A percentile compares a stretch with the other conserved stretches of the same genome.
phyloP scores from a whole-genome alignment of 345 rosid species.

The Eucalyptus fibrosa region DNA sequence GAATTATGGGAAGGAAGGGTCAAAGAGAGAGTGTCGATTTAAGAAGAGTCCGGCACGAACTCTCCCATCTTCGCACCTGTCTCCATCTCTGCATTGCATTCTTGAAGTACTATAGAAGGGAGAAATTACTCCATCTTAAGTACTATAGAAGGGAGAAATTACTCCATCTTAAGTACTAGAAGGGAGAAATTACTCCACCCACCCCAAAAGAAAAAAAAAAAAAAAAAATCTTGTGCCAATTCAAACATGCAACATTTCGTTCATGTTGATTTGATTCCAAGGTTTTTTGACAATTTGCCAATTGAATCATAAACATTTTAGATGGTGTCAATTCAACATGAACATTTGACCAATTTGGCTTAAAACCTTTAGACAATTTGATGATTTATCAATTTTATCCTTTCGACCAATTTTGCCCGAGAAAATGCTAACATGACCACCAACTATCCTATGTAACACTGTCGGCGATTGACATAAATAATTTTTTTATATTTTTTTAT shows the following conservation, averaged over 20 bases:
- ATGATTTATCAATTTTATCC: neutral
- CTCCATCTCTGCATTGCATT: neutral
- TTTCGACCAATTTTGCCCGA: fast-evolving
- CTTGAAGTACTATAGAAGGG: neutral
- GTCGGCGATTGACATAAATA: fast-evolving
- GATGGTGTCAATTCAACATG: fast-evolving
- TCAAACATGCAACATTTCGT: neutral
- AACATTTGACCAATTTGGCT: neutral
- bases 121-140: neutral
- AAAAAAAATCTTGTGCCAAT: neutral
- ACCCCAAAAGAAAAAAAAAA: too few relatives aligned
- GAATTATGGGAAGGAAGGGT: neutral
- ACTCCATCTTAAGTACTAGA: too few relatives aligned
- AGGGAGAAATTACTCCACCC: neutral
- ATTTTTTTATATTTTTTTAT: too few relatives aligned
- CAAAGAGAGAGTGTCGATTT: neutral
- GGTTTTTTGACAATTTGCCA: neutral
- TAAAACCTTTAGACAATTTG: too few relatives aligned
- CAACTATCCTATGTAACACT: fast-evolving
- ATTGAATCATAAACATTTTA: neutral
- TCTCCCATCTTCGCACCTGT: neutral
- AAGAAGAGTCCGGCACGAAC: neutral
- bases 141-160: too few relatives aligned
- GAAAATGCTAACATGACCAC: fast-evolving
- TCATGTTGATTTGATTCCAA: neutral